phyloP scores from a whole-genome alignment of 2,329 filamentous ascomycete species.

The Byssochlamys sp. region DNA sequence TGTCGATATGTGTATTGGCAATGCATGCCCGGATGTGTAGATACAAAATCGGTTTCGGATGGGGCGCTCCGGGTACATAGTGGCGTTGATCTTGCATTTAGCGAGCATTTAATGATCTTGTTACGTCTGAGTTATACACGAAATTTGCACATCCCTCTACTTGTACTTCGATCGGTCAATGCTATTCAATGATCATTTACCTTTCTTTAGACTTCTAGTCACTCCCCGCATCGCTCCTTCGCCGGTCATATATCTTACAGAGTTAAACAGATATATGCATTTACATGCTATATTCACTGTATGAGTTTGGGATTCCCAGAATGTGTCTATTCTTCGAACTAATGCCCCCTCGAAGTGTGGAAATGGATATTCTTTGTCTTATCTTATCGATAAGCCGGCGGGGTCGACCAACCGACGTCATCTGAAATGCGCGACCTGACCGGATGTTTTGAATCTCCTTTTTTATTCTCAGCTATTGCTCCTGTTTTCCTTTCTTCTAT shows the following conservation, averaged over 20 bases:
- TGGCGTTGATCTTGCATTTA: not conserved
- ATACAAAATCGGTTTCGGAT: not conserved
- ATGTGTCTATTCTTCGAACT: not conserved
- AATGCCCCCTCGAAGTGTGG: too few relatives aligned
- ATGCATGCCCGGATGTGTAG: not conserved
- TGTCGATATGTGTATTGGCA: not conserved
- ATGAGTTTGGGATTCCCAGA: not conserved
- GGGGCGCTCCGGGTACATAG: not conserved
- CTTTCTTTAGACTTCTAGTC: not conserved
- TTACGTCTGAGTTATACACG: not conserved
- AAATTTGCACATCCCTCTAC: not conserved
- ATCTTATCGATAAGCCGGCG: constrained; percentile 3
- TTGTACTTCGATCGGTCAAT: not conserved
- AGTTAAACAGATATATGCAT: not conserved
- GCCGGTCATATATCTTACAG: not conserved
- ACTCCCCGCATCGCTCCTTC: not conserved
- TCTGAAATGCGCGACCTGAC: not conserved
- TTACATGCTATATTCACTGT: not conserved
- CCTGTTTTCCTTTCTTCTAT: not conserved
- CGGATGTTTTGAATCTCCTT: not conserved
- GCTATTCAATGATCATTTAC: not conserved
- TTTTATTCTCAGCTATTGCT: not conserved
- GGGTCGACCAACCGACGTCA: constrained; percentile 7
- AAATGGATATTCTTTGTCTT: not conserved
- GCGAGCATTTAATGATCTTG: not conserved